Percentiles rank a stretch among this genome's conserved stretches.
phyloP scores from a whole-genome alignment of 257 asterid species.

The Eustoma russellianum region DNA sequence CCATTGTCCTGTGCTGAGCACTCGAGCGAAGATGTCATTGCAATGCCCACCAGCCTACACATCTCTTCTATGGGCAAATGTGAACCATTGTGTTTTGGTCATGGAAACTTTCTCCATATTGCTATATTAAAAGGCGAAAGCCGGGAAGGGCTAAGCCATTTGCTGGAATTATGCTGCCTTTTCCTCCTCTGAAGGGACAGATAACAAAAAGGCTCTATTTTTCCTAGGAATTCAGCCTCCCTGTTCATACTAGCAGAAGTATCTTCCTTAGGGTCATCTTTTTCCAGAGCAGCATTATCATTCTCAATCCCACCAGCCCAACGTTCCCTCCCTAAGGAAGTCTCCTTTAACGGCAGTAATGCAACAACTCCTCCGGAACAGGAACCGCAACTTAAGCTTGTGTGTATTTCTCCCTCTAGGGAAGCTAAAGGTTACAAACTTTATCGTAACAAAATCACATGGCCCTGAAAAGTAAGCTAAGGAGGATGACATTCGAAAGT shows the following conservation, averaged over 20 bases:
- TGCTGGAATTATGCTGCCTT: slow-evolving; percentile 42
- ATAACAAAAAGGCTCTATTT: slow-evolving; percentile 17
- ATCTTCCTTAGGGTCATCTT: slow-evolving; percentile 6
- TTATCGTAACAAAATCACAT: slow-evolving; percentile 12
- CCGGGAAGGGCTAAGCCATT: slow-evolving; percentile 93
- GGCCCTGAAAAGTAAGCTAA: slow-evolving; percentile 14
- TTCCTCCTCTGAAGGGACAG: slow-evolving; percentile 36
- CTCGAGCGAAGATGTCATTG: slow-evolving; percentile 80
- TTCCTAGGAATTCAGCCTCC: slow-evolving; percentile 79
- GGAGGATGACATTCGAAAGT: slow-evolving; percentile 29
- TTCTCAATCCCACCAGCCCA: slow-evolving; percentile 15
- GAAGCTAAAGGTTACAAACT: slow-evolving; percentile 10
- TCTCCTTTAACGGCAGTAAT: slow-evolving; percentile 17
- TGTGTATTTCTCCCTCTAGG: slow-evolving; percentile 15
- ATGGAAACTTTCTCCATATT: slow-evolving; percentile 84
- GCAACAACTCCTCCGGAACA: slow-evolving; percentile 29
- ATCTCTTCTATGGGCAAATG: slow-evolving; percentile 83
- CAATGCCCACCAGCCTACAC: slow-evolving; percentile 92
- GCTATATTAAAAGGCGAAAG: slow-evolving; percentile 85
- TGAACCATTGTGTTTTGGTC: slow-evolving; percentile 49
- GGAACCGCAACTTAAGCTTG: slow-evolving; percentile 17
- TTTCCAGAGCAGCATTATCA: neutral
- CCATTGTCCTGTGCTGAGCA: slow-evolving; percentile 89
- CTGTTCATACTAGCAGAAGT: slow-evolving; percentile 29
- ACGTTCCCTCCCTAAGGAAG: slow-evolving; percentile 15